A percentile compares a stretch with the other conserved stretches of the same genome.
Evolutionary conservation across 208 protist genomes (phyloP).

Genomic region (Acanthamoeba healyi): DNA sequence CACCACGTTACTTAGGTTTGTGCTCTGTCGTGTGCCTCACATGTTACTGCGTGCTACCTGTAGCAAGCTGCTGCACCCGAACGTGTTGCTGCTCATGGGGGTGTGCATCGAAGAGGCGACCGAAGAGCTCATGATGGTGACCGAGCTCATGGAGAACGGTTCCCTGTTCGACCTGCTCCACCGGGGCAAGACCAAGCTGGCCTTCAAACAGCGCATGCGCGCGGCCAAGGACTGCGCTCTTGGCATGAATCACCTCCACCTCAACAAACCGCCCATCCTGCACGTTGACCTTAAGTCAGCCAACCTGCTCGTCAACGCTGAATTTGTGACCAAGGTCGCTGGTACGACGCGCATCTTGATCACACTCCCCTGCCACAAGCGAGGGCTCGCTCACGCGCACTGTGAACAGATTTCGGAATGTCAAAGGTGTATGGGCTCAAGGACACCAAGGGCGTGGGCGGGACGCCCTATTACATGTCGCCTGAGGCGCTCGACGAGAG

Average conservation of each 20-base stretch:
- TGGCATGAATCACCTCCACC: conserved; percentile 20
- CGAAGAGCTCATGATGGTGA: conserved; percentile 57
- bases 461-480: conserved; percentile 44
- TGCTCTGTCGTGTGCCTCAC: neutral
- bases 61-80: conserved; percentile 59
- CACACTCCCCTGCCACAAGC: neutral
- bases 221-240: neutral
- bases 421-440: conserved; percentile 37
- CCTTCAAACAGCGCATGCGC: neutral
- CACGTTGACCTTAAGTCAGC: conserved; percentile 17
- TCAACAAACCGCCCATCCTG: neutral
- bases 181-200: neutral
- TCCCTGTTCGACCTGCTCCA: neutral
- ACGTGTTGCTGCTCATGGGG: conserved; percentile 54
- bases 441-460: neutral
- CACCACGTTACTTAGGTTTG: neutral
- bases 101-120: conserved; percentile 64
- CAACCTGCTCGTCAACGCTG: conserved; percentile 71
- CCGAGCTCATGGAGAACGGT: conserved; percentile 10
- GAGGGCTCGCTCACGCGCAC: neutral
- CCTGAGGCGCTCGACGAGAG: conserved; percentile 13
- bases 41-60: neutral
- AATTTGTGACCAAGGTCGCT: conserved; percentile 40
- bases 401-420: conserved; percentile 21
- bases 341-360: neutral